Evolutionary conservation across 2,329 filamentous ascomycete species (phyloP).

Genomic region (Hirsutella rhossiliensis): DNA sequence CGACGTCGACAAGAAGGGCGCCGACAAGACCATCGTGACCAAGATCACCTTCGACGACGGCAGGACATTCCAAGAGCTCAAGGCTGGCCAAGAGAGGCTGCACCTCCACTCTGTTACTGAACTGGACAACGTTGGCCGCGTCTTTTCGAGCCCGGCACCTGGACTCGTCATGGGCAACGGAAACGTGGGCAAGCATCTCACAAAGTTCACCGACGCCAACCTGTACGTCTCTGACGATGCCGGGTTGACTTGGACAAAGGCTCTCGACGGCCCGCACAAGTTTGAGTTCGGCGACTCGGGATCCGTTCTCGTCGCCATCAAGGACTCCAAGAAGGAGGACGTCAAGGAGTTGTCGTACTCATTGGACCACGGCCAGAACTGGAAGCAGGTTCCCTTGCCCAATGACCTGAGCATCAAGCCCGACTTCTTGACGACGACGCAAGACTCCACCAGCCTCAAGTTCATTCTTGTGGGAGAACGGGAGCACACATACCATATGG

Average conservation of each 20-base stretch:
- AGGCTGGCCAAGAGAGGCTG: conserved; percentile 53
- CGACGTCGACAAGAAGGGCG: conserved; percentile 47
- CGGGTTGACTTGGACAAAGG: conserved; percentile 69
- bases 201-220: conserved; percentile 59
- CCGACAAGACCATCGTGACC: conserved; percentile 58
- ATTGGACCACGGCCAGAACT: conserved; percentile 76
- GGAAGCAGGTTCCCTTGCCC: conserved; percentile 61
- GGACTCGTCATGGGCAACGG: conserved; percentile 90
- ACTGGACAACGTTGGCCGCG: conserved; percentile 65
- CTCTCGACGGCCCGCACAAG: conserved; percentile 72
- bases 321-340: conserved; percentile 55
- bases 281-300: conserved; percentile 96
- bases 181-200: conserved; percentile 69
- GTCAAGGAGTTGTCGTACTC: conserved; percentile 58
- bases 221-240: conserved; percentile 87
- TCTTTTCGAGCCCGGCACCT: conserved; percentile 89
- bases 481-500: conserved; percentile 46
- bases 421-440: conserved; percentile 69
- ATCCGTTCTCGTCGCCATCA: conserved; percentile 73
- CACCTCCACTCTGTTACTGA: conserved; percentile 91
- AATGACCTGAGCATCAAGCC: conserved; percentile 56
- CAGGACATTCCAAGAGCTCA: conserved; percentile 66
- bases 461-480: conserved; percentile 66
- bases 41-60: conserved; percentile 95
- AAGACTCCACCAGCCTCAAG: conserved; percentile 85